A percentile compares a stretch with the other conserved stretches of the same genome.
phyloP scores from a whole-genome alignment of 257 asterid genomes.

The Prunella vulgaris region DNA sequence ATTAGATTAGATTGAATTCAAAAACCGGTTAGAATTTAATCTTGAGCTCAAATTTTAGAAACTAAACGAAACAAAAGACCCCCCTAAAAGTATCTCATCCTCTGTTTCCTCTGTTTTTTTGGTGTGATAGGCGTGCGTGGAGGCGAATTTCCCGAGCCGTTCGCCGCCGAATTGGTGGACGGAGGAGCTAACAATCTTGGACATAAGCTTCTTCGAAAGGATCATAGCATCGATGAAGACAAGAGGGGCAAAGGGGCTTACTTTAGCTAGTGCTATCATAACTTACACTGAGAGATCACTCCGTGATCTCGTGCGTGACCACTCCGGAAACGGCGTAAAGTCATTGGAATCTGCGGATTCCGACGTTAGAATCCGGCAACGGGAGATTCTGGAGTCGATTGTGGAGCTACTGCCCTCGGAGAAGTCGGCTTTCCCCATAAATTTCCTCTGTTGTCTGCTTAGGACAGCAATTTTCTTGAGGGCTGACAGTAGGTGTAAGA shows the following conservation, averaged over 20 bases:
- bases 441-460: constrained; percentile 81
- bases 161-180: constrained; percentile 99
- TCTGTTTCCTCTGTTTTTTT: not conserved
- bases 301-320: constrained; percentile 76
- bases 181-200: constrained; percentile 80
- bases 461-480: constrained; percentile 72
- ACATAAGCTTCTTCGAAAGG: constrained; percentile 53
- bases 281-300: constrained; percentile 74
- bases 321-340: constrained; percentile 50
- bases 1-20: too few relatives aligned
- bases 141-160: constrained; percentile 93
- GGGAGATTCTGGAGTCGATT: constrained; percentile 65
- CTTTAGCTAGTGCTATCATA: constrained; percentile 74
- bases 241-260: constrained; percentile 73
- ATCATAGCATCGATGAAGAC: constrained; percentile 56
- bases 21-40: too few relatives aligned
- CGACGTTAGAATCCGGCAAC: constrained; percentile 43
- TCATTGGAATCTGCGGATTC: constrained; percentile 33
- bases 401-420: constrained; percentile 61
- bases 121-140: constrained; percentile 68
- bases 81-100: too few relatives aligned
- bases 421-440: constrained; percentile 70
- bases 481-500: constrained; percentile 52
- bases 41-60: too few relatives aligned
- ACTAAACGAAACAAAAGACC: too few relatives aligned